phyloP scores from a whole-genome alignment of 345 rosid species.

The Rhodamnia rubescens region DNA sequence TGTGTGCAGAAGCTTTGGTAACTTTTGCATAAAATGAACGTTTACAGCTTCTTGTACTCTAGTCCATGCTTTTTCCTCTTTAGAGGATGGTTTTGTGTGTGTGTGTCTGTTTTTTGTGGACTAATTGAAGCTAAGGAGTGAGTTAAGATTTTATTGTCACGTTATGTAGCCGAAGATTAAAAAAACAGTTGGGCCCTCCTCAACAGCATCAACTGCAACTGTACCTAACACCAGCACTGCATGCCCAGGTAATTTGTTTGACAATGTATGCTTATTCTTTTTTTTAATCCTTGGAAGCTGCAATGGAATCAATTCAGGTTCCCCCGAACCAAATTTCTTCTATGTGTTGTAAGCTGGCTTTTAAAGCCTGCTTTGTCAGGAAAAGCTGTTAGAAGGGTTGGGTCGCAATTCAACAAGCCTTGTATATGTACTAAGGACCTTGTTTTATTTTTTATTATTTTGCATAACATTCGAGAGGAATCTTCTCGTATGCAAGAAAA shows the following conservation, averaged over 20 bases:
- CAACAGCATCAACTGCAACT: constrained; percentile 17
- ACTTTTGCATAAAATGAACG: not conserved
- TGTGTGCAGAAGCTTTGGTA: not conserved
- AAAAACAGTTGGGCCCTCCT: constrained; percentile 45
- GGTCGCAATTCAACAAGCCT: not conserved
- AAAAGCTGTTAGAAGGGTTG: not conserved
- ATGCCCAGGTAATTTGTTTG: constrained; percentile 37
- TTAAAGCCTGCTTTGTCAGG: not conserved
- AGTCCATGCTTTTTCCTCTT: not conserved
- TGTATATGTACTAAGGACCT: not conserved
- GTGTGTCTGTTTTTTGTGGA: not conserved
- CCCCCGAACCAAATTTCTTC: not conserved
- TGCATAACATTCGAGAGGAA: not conserved
- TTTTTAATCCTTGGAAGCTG: not conserved
- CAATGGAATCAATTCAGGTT: not conserved
- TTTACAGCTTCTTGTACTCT: not conserved
- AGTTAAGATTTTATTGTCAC: not conserved
- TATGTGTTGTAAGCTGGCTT: not conserved
- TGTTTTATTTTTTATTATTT: not conserved
- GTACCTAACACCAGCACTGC: constrained; percentile 3
- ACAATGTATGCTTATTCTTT: not conserved
- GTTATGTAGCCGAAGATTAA: constrained; percentile 57
- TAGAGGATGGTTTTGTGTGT: not conserved
- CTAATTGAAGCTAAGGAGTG: not conserved
- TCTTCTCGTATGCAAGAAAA: not conserved